phyloP scores from a whole-genome alignment of 129 eudicot genomes.

The Arctium minus region DNA sequence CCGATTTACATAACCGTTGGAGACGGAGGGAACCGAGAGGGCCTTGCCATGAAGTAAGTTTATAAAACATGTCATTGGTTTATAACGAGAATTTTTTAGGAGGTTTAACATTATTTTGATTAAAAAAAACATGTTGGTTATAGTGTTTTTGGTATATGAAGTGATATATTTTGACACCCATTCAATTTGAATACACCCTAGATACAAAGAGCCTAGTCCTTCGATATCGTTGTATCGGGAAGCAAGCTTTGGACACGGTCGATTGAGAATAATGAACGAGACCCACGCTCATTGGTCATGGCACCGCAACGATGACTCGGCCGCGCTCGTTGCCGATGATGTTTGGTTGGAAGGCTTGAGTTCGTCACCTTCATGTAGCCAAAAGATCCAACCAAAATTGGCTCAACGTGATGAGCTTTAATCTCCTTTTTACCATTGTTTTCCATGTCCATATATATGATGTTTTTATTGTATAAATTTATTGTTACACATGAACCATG shows the following conservation, averaged over 20 bases:
- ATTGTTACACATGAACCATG: neutral
- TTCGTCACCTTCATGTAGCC: constrained; percentile 33
- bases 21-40: constrained; percentile 88
- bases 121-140: neutral
- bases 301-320: constrained; percentile 68
- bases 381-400: neutral
- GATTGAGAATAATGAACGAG: constrained; percentile 50
- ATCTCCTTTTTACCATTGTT: neutral
- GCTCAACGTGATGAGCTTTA: constrained; percentile 50
- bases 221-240: constrained; percentile 53
- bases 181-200: constrained; percentile 8
- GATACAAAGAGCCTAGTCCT: constrained; percentile 56
- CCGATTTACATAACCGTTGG: constrained; percentile 78
- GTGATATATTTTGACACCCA: neutral
- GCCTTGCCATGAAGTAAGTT: constrained; percentile 73
- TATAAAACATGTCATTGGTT: neutral
- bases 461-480: neutral
- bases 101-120: neutral
- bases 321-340: constrained; percentile 39
- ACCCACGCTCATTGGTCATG: constrained; percentile 87
- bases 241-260: constrained; percentile 90
- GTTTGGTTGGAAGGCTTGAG: constrained; percentile 57
- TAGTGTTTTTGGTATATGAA: neutral
- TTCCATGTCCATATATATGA: neutral
- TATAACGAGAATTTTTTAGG: neutral